Evolutionary conservation across 2,329 filamentous ascomycete species (phyloP).

Genomic region (Aspergillus pseudoviridinutans): DNA sequence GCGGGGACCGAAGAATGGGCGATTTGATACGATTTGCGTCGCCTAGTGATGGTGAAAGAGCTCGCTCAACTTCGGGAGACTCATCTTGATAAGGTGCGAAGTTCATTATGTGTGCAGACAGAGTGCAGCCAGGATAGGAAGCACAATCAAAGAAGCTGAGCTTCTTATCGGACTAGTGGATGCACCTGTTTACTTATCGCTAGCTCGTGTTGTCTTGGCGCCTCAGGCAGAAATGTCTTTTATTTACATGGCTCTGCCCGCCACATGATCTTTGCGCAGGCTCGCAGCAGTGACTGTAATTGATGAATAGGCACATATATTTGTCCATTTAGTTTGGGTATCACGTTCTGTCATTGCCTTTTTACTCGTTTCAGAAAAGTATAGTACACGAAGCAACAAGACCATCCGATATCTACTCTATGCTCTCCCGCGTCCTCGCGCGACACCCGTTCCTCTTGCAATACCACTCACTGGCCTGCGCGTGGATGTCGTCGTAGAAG

Average conservation of each 20-base stretch:
- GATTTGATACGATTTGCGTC: constrained; percentile 46
- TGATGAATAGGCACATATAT: constrained; percentile 3
- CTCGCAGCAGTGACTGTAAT: constrained; percentile 5
- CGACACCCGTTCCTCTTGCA: constrained; percentile 33
- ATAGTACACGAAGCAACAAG: constrained; percentile 14
- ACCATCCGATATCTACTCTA: constrained; percentile 11
- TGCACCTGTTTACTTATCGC: constrained; percentile 4
- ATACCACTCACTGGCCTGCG: constrained; percentile 39
- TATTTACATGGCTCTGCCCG: neutral
- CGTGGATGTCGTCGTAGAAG: constrained; percentile 29
- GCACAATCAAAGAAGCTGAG: constrained; percentile 9
- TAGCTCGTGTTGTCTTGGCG: constrained; percentile 17
- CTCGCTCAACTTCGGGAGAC: constrained; percentile 77
- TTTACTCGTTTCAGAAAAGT: constrained; percentile 10
- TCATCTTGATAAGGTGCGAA: constrained; percentile 97
- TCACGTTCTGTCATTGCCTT: constrained; percentile 15
- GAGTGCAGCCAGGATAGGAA: constrained; percentile 2
- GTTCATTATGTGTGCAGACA: constrained; percentile 59
- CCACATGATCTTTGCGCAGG: too few relatives aligned
- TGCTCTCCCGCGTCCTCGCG: constrained; percentile 31
- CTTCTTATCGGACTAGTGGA: constrained; percentile 13
- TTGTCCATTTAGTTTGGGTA: constrained; percentile 8
- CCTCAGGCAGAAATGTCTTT: constrained; percentile 12
- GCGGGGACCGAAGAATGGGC: constrained; percentile 53
- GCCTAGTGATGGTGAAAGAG: constrained; percentile 66